Conservation (phyloP, 257 asterid species). For the Ajuga chamaepitys region DNA sequence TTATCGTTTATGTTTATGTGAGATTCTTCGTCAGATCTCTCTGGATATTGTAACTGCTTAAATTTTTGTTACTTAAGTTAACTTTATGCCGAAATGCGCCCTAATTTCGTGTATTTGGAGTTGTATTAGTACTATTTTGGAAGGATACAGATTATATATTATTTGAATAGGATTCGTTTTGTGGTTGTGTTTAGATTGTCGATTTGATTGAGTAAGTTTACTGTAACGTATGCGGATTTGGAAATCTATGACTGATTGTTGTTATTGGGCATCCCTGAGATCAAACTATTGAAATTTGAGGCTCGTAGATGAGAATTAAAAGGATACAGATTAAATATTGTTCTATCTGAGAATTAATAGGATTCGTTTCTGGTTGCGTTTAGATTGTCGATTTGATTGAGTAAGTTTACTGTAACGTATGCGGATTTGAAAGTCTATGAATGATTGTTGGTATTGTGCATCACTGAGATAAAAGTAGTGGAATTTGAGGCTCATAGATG, state of each 20-base stretch:
- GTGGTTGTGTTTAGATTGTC: neutral
- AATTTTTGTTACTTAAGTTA: neutral
- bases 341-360: too few species aligned
- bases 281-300: too few species aligned
- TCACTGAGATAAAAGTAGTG: too few species aligned
- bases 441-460: too few species aligned
- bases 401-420: too few species aligned
- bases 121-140: neutral
- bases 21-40: slow-evolving; percentile 22
- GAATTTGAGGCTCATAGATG: too few species aligned
- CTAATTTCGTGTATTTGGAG: neutral
- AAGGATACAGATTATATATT: neutral
- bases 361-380: neutral
- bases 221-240: neutral
- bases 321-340: neutral
- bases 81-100: neutral
- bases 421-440: neutral
- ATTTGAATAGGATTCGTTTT: neutral
- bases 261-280: too few species aligned
- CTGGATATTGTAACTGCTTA: neutral
- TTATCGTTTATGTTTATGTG: neutral
- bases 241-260: too few species aligned
- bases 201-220: neutral
- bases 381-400: neutral
- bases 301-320: too few species aligned